A percentile compares a stretch with the other conserved stretches of the same genome.
These are phyloP conservation scores for Chrysoporthe deuterocubensis DNA, from an alignment of 2,329 filamentous ascomycete species.

Conservation along the genomic window DNA sequence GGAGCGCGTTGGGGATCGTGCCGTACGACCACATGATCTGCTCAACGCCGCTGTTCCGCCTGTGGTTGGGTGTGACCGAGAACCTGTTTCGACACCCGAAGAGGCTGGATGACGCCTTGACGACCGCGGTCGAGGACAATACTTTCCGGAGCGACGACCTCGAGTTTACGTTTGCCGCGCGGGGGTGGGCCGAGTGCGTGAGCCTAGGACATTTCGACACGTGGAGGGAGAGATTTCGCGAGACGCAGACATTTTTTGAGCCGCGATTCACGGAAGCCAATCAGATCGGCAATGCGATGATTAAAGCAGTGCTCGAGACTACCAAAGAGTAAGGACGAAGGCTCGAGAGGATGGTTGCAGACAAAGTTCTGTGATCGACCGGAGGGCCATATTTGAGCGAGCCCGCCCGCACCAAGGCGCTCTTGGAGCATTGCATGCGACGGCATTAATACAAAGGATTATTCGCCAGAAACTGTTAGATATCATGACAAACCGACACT, in stretches of 20 bases:
- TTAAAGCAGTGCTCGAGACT: slow-evolving; percentile 89
- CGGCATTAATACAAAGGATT: neutral
- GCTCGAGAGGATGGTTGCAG: neutral
- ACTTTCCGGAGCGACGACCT: slow-evolving; percentile 94
- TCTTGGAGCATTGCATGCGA: neutral
- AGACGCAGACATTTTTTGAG: slow-evolving; percentile 89
- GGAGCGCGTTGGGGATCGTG: slow-evolving; percentile 90
- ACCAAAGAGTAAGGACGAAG: slow-evolving; percentile 42
- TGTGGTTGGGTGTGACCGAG: slow-evolving; percentile 97
- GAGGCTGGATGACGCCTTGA: slow-evolving; percentile 81
- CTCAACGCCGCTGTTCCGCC: slow-evolving; percentile 93
- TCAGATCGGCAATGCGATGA: slow-evolving; percentile 93
- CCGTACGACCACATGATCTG: slow-evolving; percentile 99
- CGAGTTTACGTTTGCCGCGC: slow-evolving; percentile 95
- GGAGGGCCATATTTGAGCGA: neutral
- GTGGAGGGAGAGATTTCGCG: slow-evolving; percentile 88
- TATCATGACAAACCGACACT: neutral
- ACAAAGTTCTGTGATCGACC: neutral
- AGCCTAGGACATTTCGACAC: slow-evolving; percentile 89
- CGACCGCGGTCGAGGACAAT: slow-evolving; percentile 85
- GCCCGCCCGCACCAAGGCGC: neutral
- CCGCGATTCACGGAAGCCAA: slow-evolving; percentile 87
- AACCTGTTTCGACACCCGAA: slow-evolving; percentile 86
- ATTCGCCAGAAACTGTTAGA: too few species aligned
- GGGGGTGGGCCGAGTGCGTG: slow-evolving; percentile 95